phyloP scores from a whole-genome alignment of 345 rosid genomes.

The Geranium rotundifolium region DNA sequence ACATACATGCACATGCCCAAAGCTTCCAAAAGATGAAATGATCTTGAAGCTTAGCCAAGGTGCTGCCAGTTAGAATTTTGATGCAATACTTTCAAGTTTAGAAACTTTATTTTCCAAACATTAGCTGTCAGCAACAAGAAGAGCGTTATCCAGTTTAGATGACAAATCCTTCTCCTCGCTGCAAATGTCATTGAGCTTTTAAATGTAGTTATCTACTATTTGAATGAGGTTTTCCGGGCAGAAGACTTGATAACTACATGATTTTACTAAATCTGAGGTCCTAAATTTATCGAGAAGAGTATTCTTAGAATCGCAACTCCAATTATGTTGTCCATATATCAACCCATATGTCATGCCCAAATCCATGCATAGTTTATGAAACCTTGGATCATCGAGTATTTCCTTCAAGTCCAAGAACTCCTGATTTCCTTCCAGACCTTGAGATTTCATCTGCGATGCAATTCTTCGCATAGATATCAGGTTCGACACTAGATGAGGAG shows the following conservation, averaged over 20 bases:
- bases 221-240: too few species aligned
- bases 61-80: too few species aligned
- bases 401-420: constrained; percentile 30
- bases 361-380: constrained; percentile 33
- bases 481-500: constrained; percentile 36
- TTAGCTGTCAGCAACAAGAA: too few species aligned
- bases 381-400: constrained; percentile 33
- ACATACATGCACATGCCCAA: too few species aligned
- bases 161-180: too few species aligned
- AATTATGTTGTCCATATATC: constrained; percentile 27
- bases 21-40: too few species aligned
- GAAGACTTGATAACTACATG: background rate
- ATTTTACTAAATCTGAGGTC: constrained; percentile 7
- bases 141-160: too few species aligned
- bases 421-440: constrained; percentile 20
- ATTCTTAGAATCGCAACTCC: constrained; percentile 16
- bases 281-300: constrained; percentile 17
- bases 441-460: constrained; percentile 40
- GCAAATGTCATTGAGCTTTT: too few species aligned
- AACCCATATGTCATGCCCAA: constrained; percentile 35
- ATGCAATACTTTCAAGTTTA: too few species aligned
- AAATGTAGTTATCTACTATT: too few species aligned
- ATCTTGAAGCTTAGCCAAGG: too few species aligned
- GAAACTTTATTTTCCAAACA: too few species aligned
- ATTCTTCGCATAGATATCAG: constrained; percentile 33